Evolutionary conservation across 2,329 filamentous ascomycete species (phyloP).

Genomic region (Phoma sp.): DNA sequence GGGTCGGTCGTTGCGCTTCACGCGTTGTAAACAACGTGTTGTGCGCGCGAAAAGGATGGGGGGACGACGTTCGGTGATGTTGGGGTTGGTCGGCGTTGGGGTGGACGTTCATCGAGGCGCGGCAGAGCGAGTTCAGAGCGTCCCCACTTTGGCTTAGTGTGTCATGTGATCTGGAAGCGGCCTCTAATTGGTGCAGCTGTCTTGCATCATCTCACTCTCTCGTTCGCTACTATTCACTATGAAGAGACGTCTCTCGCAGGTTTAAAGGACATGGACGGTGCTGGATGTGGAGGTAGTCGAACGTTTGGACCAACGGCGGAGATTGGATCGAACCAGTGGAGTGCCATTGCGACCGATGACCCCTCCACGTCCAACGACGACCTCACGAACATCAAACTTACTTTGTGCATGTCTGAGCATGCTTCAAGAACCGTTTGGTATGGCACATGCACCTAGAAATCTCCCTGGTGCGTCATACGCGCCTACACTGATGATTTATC

Average conservation of each 20-base stretch:
- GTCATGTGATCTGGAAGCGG: constrained; percentile 25
- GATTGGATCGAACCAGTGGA: constrained; percentile 15
- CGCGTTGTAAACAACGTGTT: constrained; percentile 48
- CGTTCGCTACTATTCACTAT: constrained; percentile 6
- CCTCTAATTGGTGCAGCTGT: constrained; percentile 14
- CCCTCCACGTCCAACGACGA: constrained; percentile 17
- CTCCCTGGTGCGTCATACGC: neutral
- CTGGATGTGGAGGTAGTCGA: constrained; percentile 31
- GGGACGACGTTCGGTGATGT: constrained; percentile 42
- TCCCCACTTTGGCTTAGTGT: constrained; percentile 16
- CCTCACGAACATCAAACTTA: constrained; percentile 20
- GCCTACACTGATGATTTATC: neutral
- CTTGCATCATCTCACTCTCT: neutral
- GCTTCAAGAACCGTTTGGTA: neutral
- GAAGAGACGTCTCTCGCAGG: constrained; percentile 5
- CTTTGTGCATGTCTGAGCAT: neutral
- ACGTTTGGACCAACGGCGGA: constrained; percentile 28
- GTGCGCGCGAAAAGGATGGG: constrained; percentile 46
- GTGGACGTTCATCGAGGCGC: constrained; percentile 21
- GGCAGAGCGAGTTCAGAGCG: constrained; percentile 15
- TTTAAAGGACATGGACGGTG: constrained; percentile 22
- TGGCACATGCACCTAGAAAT: no score
- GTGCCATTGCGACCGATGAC: constrained; percentile 16
- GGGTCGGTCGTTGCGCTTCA: constrained; percentile 30
- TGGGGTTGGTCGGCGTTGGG: constrained; percentile 40